Conservation (phyloP, 1,284 basidiomycete genomes). For the Irpex lacteus region DNA sequence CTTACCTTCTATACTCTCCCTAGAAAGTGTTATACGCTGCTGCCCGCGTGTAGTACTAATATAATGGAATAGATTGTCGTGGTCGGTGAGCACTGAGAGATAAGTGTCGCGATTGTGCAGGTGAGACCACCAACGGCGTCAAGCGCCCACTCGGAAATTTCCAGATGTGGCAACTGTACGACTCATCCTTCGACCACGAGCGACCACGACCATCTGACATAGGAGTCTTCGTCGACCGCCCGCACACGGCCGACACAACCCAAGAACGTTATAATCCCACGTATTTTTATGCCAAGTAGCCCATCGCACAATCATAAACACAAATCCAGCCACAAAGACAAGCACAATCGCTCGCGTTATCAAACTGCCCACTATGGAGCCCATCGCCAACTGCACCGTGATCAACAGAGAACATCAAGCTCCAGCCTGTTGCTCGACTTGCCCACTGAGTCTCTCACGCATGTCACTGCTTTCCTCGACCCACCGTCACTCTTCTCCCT, state of each 20-base stretch:
- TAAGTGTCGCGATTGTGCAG: too few relatives aligned
- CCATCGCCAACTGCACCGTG: conserved; percentile 6
- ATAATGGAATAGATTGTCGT: too few relatives aligned
- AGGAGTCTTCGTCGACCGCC: neutral
- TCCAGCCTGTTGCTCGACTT: conserved; percentile 41
- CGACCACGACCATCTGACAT: neutral
- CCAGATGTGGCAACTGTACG: neutral
- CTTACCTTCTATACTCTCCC: too few relatives aligned
- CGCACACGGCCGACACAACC: neutral
- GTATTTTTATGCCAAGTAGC: conserved; percentile 55
- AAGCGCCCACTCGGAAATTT: neutral
- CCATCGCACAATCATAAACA: conserved; percentile 28
- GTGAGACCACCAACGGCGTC: neutral
- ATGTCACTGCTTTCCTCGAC: conserved; percentile 76
- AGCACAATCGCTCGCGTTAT: conserved; percentile 15
- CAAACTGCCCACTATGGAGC: conserved; percentile 50
- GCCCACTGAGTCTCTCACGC: conserved; percentile 74
- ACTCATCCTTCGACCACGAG: neutral
- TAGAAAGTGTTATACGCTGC: too few relatives aligned
- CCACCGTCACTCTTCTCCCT: conserved; percentile 63
- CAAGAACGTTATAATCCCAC: neutral
- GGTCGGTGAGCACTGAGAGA: too few relatives aligned
- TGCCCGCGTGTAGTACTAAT: too few relatives aligned
- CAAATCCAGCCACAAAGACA: conserved; percentile 22
- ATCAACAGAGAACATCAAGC: conserved; percentile 9